Evolutionary conservation across 768 basidiomycete species (phyloP).

Genomic region (Termitomyces sp.): DNA sequence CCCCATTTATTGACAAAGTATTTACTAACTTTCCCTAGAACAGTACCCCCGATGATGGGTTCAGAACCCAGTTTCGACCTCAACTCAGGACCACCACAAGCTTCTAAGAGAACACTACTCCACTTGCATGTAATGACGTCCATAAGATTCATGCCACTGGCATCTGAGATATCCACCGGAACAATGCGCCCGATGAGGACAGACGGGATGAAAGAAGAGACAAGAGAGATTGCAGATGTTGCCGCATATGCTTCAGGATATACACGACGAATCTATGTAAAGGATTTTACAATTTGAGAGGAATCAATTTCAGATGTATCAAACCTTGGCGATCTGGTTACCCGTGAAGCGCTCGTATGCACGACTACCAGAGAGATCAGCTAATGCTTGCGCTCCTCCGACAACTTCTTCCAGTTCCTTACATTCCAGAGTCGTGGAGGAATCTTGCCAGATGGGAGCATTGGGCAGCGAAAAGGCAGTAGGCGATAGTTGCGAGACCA

Average conservation of each 20-base stretch:
- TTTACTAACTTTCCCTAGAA: constrained; percentile 54
- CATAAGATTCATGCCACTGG: constrained; percentile 90
- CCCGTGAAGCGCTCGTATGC: constrained; percentile 90
- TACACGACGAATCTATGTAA: constrained; percentile 46
- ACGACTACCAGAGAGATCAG: constrained; percentile 73
- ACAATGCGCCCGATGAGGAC: constrained; percentile 75
- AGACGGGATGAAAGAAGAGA: constrained; percentile 80
- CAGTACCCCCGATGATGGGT: constrained; percentile 65
- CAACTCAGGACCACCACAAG: constrained; percentile 64
- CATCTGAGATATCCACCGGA: constrained; percentile 83
- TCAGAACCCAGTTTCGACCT: constrained; percentile 69
- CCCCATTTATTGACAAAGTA: constrained; percentile 80
- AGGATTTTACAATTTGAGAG: not conserved
- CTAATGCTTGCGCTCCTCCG: constrained; percentile 66
- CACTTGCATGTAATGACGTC: constrained; percentile 68
- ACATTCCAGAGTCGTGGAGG: constrained; percentile 76
- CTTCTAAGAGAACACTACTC: constrained; percentile 60
- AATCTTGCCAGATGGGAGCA: constrained; percentile 90
- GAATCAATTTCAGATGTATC: not conserved
- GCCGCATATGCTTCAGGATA: constrained; percentile 48
- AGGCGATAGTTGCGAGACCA: constrained; percentile 55
- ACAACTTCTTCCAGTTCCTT: constrained; percentile 55
- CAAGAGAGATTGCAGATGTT: constrained; percentile 68
- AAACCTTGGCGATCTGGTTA: constrained; percentile 72
- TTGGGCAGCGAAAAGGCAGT: constrained; percentile 61